phyloP scores from a whole-genome alignment of 2,329 filamentous ascomycete species.

The Hypoxylon rubiginosum region DNA sequence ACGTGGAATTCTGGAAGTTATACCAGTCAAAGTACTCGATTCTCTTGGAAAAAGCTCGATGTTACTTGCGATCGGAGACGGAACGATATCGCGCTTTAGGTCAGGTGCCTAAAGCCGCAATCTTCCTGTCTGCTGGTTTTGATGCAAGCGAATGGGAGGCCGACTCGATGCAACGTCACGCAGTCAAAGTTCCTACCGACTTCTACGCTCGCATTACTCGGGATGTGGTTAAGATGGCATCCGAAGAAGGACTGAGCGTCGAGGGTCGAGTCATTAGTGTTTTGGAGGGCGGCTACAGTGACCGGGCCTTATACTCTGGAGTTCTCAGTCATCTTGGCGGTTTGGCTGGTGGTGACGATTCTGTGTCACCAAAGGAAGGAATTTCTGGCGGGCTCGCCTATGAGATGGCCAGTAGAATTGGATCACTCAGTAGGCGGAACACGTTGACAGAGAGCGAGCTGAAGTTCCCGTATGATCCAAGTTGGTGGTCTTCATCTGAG shows the following conservation, averaged over 20 bases:
- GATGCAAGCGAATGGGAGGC: conserved; percentile 97
- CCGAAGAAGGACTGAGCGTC: conserved; percentile 81
- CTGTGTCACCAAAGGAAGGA: conserved; percentile 55
- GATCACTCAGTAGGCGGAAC: conserved; percentile 55
- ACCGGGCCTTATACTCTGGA: conserved; percentile 88
- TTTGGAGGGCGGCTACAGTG: conserved; percentile 95
- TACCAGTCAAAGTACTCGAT: conserved; percentile 84
- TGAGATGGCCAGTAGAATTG: conserved; percentile 70
- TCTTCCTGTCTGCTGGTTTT: conserved; percentile 96
- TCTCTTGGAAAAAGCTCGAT: conserved; percentile 83
- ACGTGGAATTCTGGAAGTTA: conserved; percentile 87
- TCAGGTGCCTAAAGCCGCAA: conserved; percentile 80
- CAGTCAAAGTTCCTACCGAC: conserved; percentile 94
- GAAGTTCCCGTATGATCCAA: conserved; percentile 69
- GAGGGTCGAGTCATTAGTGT: conserved; percentile 93
- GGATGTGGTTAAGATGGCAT: conserved; percentile 85
- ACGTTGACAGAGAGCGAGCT: conserved; percentile 49
- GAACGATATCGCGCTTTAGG: conserved; percentile 71
- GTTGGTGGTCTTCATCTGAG: conserved; percentile 77
- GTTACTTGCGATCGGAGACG: conserved; percentile 81
- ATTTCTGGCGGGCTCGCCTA: conserved; percentile 62
- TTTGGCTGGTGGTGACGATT: conserved; percentile 73
- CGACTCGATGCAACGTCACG: conserved; percentile 92
- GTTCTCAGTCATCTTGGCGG: conserved; percentile 92
- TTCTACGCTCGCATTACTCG: conserved; percentile 94